Base-by-base conservation (phyloP, 2,329 filamentous ascomycete genomes). In the Colletotrichum sp. region DNA sequence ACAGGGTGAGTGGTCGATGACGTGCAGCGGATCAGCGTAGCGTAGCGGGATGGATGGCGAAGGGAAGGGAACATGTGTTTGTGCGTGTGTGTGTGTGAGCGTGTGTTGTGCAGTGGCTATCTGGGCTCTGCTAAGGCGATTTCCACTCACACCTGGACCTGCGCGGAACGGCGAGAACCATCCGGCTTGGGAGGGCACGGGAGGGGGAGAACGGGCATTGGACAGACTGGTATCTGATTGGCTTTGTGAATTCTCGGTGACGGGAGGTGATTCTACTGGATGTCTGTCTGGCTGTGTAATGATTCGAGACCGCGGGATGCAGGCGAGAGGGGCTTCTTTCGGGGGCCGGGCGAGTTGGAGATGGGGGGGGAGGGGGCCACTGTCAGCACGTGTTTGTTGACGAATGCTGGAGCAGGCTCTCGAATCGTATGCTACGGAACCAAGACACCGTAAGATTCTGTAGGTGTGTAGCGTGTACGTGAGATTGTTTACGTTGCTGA, bases 21-120 rank as follows among this genome's bases (percentile, higher is more conserved):
- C 73, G 63, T 72, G 73, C 69, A 75, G 69, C 69, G 63, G 64
- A 67, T 67, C 36, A 61, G 61, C 55, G 69, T 48, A 48, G 43
- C 43, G 18, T 48, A 48, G 43, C 43, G 67, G 13, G 26, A 58
- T 58, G 55, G 55, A 58, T 24, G 55, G 26, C 21, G 32, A 58
- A 24, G 13, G 36, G 38, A 28, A 16, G 26, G 18, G 36, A 34
- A 34, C 58, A 32, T 30, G 32, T 12, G n/a, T 36, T 63, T 61
- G 63, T 15, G 61, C n/a, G 18, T 48, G 18, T 10, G 63, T 28
- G 18, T 48, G n/a, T 21, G 64, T 21, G 26, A 13, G 63, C 10
- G 26, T 61, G 58, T 61, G 58, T 61, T 32, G 58, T 61, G 58
- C 58, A 32, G 28, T 48, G n/a, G 6, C n/a, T 21, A n/a, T 48